Evolutionary conservation across 192 early-diverging fungal species (phyloP), one percentile per base, ranked within the genome.

Genomic region (Podila horticola): DNA sequence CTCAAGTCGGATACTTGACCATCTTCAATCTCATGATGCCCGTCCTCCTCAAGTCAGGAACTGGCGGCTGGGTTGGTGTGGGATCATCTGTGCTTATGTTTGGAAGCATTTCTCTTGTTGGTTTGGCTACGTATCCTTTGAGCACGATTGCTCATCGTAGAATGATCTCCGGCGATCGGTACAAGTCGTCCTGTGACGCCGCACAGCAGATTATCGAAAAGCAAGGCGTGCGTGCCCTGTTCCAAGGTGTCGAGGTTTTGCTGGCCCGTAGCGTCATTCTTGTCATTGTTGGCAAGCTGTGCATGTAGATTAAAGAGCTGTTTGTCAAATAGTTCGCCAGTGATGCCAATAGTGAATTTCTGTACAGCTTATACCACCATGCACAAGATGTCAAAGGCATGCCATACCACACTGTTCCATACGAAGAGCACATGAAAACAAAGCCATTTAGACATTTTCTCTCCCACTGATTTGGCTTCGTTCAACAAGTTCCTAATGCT

Each of bases 201-300:
- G 75, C 64, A 4, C 66, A 62, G 29, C 64, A 79, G 61, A 71
- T 79, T 68, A 70, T 79, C 1, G 70, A 67, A 61, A 72, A 71
- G 22, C 69, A 79, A 28, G 75, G 75, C 20, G 71, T 69, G 69
- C 66, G 51, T 59, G 64, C 64, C 0, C 31, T 79, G 28, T 79
- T 63, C 31, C 58, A 50, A 15, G 75, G 75, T 2, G 31, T 31
- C 20, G 75, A 79, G 41, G 66, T 64, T 20, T 65, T 41, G 2
- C 33, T 79, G 30, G 28, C 63, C 34, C 64, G 70, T 1, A 49
- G 66, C 29, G 66, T 41, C 26, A 41, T 64, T 30, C 34, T 72
- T 15, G 65, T 65, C 1, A 29, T 67, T 0, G 22, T 79, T 19
- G 58, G 64, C 13, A 33, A 50, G 2, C 5, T 71, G 36, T 50